A percentile compares a stretch with the other conserved stretches of the same genome.
These are phyloP conservation scores for Trichoderma aggressivum DNA, from an alignment of 2,329 filamentous ascomycete genomes.

Conservation along the genomic window DNA sequence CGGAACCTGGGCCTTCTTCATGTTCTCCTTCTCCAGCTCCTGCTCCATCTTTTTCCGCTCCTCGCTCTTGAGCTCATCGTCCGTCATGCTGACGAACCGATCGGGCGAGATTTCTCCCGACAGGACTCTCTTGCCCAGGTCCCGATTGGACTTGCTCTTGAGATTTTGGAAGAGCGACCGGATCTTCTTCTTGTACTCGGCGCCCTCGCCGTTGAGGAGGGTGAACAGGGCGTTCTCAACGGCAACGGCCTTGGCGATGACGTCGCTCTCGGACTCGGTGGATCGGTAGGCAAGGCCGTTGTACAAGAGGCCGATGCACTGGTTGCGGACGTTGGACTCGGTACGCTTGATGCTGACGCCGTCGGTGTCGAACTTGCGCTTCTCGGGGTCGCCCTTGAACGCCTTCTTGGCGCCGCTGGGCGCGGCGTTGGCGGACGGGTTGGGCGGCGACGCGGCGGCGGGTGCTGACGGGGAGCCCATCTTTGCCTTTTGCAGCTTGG, in stretches of 20 bases:
- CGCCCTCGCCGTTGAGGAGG: conserved; percentile 65
- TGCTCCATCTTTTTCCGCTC: conserved; percentile 74
- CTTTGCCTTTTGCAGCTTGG: conserved; percentile 43
- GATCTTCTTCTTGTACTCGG: conserved; percentile 82
- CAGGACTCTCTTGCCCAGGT: conserved; percentile 73
- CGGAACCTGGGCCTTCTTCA: conserved; percentile 94
- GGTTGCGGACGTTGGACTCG: conserved; percentile 69
- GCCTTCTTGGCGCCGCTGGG: conserved; percentile 41
- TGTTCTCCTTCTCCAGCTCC: conserved; percentile 82
- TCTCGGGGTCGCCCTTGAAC: conserved; percentile 67
- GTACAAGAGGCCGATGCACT: conserved; percentile 87
- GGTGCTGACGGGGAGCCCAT: conserved; percentile 32
- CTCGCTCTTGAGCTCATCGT: conserved; percentile 86
- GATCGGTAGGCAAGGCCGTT: conserved; percentile 77
- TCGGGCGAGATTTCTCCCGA: conserved; percentile 67
- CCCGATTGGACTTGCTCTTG: conserved; percentile 83
- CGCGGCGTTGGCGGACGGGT: conserved; percentile 48
- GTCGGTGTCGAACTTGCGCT: conserved; percentile 79
- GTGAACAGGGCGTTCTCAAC: conserved; percentile 76
- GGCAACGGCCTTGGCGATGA: conserved; percentile 74
- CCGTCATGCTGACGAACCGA: conserved; percentile 79
- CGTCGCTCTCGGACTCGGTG: conserved; percentile 64
- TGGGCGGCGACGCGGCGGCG: conserved; percentile 47
- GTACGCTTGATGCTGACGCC: conserved; percentile 75
- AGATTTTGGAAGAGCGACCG: conserved; percentile 92